phyloP scores from a whole-genome alignment of 306 rosid genomes.

The Herpetospermum pedunculosum region DNA sequence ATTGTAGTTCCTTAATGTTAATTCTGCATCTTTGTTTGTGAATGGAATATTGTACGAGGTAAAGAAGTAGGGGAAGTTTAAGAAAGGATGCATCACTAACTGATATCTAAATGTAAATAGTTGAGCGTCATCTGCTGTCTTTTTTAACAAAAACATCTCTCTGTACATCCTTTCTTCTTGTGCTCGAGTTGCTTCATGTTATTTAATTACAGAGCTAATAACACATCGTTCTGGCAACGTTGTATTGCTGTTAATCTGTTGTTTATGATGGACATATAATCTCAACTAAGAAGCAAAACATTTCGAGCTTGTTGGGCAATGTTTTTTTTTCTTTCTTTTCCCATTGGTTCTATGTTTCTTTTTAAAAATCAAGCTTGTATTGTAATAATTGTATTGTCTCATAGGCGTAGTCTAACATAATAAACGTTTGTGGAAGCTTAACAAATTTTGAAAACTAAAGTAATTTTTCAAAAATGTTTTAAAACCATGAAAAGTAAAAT shows the following conservation, averaged over 20 bases:
- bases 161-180: neutral
- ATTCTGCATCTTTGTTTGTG: neutral
- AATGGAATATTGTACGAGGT: neutral
- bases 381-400: no score
- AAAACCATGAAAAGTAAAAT: neutral
- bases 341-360: no score
- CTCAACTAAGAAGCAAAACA: neutral
- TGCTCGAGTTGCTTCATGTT: neutral
- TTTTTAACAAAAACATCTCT: neutral
- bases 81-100: neutral
- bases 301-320: neutral
- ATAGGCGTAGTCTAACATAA: neutral
- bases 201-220: neutral
- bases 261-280: neutral
- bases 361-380: neutral
- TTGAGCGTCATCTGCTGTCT: neutral
- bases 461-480: neutral
- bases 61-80: neutral
- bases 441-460: neutral
- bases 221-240: neutral
- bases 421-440: neutral
- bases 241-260: neutral
- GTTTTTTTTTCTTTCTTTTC: neutral
- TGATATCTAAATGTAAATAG: neutral
- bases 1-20: neutral